A percentile compares a stretch with the other conserved stretches of the same genome.
Conservation (phyloP, 306 rosid species). For the Corylus americana region DNA sequence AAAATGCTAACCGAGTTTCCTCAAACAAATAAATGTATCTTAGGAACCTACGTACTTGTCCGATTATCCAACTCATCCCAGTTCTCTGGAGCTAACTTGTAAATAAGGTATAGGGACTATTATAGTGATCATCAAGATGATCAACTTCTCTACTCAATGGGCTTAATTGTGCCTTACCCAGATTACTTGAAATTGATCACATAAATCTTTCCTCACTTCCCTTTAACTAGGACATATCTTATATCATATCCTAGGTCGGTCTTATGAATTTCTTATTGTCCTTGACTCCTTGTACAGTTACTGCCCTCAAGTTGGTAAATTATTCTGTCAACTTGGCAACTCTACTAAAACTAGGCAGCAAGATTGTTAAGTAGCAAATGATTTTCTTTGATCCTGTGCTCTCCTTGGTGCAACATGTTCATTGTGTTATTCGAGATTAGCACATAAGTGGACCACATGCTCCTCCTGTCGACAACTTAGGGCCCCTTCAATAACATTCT, state of each 20-base stretch:
- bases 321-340: no score
- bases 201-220: not conserved
- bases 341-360: not conserved
- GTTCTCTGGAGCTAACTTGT: not conserved
- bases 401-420: not conserved
- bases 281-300: no score
- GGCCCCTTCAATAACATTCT: not conserved
- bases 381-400: not conserved
- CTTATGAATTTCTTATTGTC: slow-evolving; percentile 3
- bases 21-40: not conserved
- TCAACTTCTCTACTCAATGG: not conserved
- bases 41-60: not conserved
- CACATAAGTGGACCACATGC: not conserved
- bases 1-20: no score
- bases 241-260: not conserved
- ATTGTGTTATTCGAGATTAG: not conserved
- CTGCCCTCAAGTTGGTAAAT: not conserved
- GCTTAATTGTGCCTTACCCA: not conserved
- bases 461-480: not conserved
- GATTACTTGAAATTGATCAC: not conserved
- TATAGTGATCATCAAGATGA: not conserved
- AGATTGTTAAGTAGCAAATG: not conserved
- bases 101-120: not conserved
- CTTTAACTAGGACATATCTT: not conserved
- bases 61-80: not conserved